These are phyloP conservation scores for Kwoniella mangroviensis DNA, from an alignment of 768 basidiomycete species.

Conservation along the genomic window DNA sequence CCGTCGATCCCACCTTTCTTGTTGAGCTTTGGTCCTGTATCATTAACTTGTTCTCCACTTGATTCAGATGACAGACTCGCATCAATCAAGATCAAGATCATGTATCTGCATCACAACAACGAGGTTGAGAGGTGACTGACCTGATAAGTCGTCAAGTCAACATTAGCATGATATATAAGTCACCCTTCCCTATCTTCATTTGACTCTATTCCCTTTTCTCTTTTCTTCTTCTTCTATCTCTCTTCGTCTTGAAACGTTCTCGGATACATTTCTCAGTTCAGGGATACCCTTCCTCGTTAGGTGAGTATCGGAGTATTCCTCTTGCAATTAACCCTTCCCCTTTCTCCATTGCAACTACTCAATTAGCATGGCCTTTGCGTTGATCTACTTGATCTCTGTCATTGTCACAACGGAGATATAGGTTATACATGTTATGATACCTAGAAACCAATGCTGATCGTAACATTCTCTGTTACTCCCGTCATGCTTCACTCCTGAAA, in stretches of 20 bases:
- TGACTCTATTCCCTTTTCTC: background rate
- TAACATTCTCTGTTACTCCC: background rate
- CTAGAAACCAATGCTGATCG: background rate
- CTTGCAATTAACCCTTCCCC: background rate
- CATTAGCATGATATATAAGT: too few species aligned
- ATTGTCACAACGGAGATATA: background rate
- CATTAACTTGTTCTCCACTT: background rate
- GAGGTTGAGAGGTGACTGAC: background rate
- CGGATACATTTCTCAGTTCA: background rate
- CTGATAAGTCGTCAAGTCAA: background rate
- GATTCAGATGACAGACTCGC: background rate
- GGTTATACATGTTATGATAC: background rate
- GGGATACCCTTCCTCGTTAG: background rate
- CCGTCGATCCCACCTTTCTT: too few species aligned
- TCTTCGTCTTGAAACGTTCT: background rate
- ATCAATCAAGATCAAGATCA: background rate
- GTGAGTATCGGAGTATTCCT: conserved; percentile 12
- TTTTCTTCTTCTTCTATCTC: background rate
- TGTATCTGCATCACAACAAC: background rate
- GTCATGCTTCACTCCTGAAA: background rate
- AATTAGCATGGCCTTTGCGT: background rate
- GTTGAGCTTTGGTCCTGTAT: too few species aligned
- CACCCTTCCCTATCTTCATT: background rate
- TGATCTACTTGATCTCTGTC: background rate
- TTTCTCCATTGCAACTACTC: background rate